Percentiles rank a stretch among this genome's conserved stretches.
Evolutionary conservation across 305 asterid species (phyloP).

Genomic region (Fraxinus latifolia): DNA sequence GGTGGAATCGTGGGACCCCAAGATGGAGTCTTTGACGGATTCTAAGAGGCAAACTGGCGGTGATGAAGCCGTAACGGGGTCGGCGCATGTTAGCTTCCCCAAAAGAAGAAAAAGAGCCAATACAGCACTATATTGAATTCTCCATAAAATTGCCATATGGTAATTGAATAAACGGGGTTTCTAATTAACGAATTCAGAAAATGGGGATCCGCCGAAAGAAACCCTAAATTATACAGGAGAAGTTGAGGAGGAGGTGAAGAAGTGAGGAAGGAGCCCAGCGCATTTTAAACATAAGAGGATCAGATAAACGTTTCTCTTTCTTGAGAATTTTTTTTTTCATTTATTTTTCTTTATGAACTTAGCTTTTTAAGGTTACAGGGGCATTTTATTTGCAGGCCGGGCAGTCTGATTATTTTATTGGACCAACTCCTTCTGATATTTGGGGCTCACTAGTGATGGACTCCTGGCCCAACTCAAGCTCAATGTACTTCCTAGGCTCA

Average conservation of each 20-base stretch:
- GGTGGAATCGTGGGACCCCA: slow-evolving; percentile 37
- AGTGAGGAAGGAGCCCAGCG: slow-evolving; percentile 35
- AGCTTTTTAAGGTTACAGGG: not conserved
- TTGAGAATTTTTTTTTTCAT: not conserved
- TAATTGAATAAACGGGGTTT: slow-evolving; percentile 9
- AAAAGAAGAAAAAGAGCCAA: slow-evolving; percentile 44
- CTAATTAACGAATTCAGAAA: slow-evolving; percentile 12
- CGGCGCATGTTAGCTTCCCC: slow-evolving; percentile 49
- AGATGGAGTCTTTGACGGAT: slow-evolving; percentile 58
- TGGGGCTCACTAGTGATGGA: not conserved
- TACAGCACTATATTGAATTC: slow-evolving; percentile 33
- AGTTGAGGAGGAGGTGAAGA: slow-evolving; percentile 6
- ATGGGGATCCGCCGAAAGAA: slow-evolving; percentile 1
- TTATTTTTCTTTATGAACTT: not conserved
- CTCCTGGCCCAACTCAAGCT: not conserved
- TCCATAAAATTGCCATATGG: slow-evolving; percentile 36
- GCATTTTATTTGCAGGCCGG: not conserved
- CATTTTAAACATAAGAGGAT: slow-evolving; percentile 34
- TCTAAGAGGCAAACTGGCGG: slow-evolving; percentile 47
- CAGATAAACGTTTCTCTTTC: slow-evolving; percentile 8
- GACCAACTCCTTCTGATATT: not conserved
- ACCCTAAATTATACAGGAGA: not conserved
- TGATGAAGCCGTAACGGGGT: slow-evolving; percentile 41
- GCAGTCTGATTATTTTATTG: not conserved
- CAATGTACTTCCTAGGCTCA: not conserved